Base-by-base conservation (phyloP, 495 filamentous ascomycete species). In the Paragyromitra xinjiangensis region DNA sequence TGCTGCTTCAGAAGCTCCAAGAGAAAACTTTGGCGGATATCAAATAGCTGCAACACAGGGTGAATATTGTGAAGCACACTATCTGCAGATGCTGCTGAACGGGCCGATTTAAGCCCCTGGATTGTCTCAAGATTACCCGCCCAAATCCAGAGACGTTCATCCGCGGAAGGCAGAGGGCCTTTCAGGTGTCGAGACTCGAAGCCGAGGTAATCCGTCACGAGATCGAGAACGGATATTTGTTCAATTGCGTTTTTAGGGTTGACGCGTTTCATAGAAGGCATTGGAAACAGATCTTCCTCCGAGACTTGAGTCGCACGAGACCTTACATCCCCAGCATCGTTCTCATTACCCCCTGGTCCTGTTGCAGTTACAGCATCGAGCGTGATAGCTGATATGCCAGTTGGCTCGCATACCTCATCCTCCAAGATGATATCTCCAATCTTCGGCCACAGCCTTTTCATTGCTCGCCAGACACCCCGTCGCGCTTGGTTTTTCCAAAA, bases 401-500 rank as follows among this genome's bases (percentile, higher is more conserved):
- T 29, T 39, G 40, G 48, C 14, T 77, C 74, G 19, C 56, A 71
- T n/a, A 78, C 67, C 65, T 79, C 77, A 6, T 58, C 51, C 22
- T 79, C 77, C 1, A 16, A 24, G 6, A 79, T 77, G 14, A 79
- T 79, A 9, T 79, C 77, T 12, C 51, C 75, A 7, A 79, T 77
- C 40, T 79, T 78, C 22, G 77, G 77, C 77, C 77, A 79, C 37
- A 79, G 37, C 44, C 77, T 70, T 53, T 78, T 78, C 77, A 79
- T 79, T 24, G 77, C 77, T 12, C 75, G 75, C 77, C 77, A 79
- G 26, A 79, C 77, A 34, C 66, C 76, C 24, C 66, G 65, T 44
- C 77, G 69, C n/a, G 77, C 66, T 45, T 78, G 74, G 22, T 78
- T 78, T 29, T 55, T 78, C 77, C 77, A 79, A 65, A 78, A 79